Evolutionary conservation across 768 basidiomycete genomes (phyloP), one percentile per base, ranked within the genome.

Genomic region (Serendipita sp.): DNA sequence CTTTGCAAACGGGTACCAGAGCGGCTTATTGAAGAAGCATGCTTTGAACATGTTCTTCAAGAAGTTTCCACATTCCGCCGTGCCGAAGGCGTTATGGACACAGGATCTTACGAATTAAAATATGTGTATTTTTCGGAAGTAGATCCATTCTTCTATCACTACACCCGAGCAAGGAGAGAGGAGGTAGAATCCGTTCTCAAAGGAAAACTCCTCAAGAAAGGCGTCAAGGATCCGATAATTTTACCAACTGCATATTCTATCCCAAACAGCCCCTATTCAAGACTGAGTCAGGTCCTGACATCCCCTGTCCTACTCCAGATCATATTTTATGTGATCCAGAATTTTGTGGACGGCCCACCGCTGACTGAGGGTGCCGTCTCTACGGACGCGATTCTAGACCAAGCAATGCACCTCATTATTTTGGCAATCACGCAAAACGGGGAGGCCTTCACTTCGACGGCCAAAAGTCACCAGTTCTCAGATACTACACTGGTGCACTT

Each of bases 141-240:
- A 67, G 88, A 97, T 69, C 93, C 94, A 0, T 96, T 93, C 75
- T 96, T 94, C 76, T 89, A 87, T 71, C 94, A 97, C 71, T 97
- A 96, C 72, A 87, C 90, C 15, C 80, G 94, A 44, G 98, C 98
- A 75, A 86, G 91, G 68, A 81, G 93, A 44, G 91, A 95, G 69
- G 90, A 93, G 71, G 95, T 91, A 29, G 91, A 93, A 70, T 81
- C 78, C 45, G 80, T 88, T 3, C 75, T 94, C 55, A 79, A 82
- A 66, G 80, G 78, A 55, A 79, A 89, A 48, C 68, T 85, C 62
- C 85, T 81, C 77, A 87, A 85, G 76, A 78, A 77, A 67, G 81
- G 83, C 55, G 74, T 79, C 48, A 71, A 76, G 62, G 84, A 91
- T 68, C 81, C 85, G 0, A 83, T 96, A 15, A 76, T 95, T 63